Evolutionary conservation across 495 filamentous ascomycete genomes (phyloP).

Genomic region (Penicillium atrosanguineum): DNA sequence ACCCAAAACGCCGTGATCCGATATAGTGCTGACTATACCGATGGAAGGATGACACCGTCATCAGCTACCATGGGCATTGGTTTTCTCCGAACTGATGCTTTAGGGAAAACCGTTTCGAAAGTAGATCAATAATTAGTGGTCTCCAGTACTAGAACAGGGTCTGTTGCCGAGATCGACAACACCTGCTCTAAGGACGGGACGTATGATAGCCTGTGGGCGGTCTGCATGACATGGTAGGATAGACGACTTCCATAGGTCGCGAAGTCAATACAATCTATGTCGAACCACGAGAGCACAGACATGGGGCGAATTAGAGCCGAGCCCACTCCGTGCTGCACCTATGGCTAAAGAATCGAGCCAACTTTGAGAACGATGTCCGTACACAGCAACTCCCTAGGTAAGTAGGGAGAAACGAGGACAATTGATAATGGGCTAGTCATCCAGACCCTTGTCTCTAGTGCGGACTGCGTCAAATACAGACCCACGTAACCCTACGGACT

Average conservation of each 20-base stretch:
- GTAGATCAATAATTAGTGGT: neutral
- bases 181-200: neutral
- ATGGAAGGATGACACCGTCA: neutral
- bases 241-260: neutral
- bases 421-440: neutral
- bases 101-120: neutral
- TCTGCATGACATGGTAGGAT: neutral
- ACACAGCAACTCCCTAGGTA: neutral
- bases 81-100: neutral
- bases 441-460: neutral
- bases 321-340: neutral
- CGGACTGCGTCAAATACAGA: neutral
- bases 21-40: neutral
- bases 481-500: neutral
- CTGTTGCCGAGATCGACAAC: neutral
- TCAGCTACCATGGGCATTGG: neutral
- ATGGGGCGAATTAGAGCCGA: neutral
- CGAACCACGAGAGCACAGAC: neutral
- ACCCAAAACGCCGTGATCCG: neutral
- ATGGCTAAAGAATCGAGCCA: neutral
- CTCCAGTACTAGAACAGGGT: neutral
- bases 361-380: neutral
- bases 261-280: neutral
- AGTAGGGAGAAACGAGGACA: neutral
- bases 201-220: neutral